These are phyloP conservation scores for Globisporangium nodosum DNA, from an alignment of 352 stramenopile species.

Conservation along the genomic window DNA sequence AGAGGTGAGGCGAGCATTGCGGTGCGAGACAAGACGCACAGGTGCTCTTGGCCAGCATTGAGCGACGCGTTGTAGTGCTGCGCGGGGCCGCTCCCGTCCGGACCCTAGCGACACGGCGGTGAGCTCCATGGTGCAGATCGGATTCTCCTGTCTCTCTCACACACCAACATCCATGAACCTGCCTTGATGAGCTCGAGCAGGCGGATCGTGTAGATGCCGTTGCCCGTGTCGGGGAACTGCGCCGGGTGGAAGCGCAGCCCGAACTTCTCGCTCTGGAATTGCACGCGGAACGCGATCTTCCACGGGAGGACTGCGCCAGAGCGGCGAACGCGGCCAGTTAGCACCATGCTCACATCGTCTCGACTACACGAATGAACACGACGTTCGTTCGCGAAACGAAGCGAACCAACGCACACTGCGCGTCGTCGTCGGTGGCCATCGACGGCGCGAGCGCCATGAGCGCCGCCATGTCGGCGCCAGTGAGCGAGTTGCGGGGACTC, in stretches of 20 bases:
- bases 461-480: conserved; percentile 9
- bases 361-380: background rate
- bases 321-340: background rate
- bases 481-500: conserved; percentile 11
- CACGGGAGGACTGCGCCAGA: conserved; percentile 50
- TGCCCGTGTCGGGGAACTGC: conserved; percentile 76
- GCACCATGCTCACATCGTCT: too few relatives aligned
- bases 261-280: conserved; percentile 77
- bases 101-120: conserved; percentile 18
- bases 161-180: background rate
- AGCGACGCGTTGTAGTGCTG: conserved; percentile 68
- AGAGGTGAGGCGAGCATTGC: too few relatives aligned
- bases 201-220: conserved; percentile 79
- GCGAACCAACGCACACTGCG: conserved; percentile 26
- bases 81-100: conserved; percentile 42
- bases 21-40: conserved; percentile 22
- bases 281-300: conserved; percentile 81
- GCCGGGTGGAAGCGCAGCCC: conserved; percentile 73
- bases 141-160: too few relatives aligned
- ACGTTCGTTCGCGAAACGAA: background rate
- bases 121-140: background rate
- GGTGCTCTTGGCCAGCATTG: conserved; percentile 47
- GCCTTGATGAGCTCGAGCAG: conserved; percentile 71
- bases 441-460: conserved; percentile 25
- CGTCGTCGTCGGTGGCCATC: conserved; percentile 38